phyloP scores from a whole-genome alignment of 2,329 filamentous ascomycete species.

The Elsinoe australis region DNA sequence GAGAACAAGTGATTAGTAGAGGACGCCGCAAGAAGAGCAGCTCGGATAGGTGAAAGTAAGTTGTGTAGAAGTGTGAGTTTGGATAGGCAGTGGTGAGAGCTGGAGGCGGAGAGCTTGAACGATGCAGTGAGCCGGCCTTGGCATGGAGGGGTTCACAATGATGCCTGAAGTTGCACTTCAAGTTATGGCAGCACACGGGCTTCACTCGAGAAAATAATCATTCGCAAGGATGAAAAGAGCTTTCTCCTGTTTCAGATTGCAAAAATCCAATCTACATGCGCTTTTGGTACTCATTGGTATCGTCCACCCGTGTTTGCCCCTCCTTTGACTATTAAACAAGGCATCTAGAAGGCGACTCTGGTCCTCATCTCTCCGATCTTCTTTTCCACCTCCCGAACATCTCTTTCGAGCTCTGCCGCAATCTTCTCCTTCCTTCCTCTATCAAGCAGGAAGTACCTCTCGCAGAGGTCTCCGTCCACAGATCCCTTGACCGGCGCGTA shows the following conservation, averaged over 20 bases:
- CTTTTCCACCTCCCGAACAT: slow-evolving; percentile 85
- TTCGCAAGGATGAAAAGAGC: too few species aligned
- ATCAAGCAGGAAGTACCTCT: slow-evolving; percentile 75
- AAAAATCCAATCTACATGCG: background rate
- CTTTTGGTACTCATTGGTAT: slow-evolving; percentile 5
- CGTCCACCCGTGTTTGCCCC: too few species aligned
- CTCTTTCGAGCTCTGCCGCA: slow-evolving; percentile 83
- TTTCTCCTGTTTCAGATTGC: too few species aligned
- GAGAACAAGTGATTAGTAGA: background rate
- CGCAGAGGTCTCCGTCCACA: slow-evolving; percentile 94
- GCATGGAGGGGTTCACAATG: slow-evolving; percentile 9
- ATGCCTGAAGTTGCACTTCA: slow-evolving; percentile 1
- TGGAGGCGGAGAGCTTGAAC: background rate
- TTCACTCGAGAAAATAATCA: too few species aligned
- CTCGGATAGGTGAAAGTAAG: too few species aligned
- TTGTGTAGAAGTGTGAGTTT: too few species aligned
- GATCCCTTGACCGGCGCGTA: slow-evolving; percentile 94
- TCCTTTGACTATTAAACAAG: too few species aligned
- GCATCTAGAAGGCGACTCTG: slow-evolving; percentile 33
- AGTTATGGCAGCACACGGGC: background rate
- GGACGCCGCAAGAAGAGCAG: too few species aligned
- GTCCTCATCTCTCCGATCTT: slow-evolving; percentile 57
- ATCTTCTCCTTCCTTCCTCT: slow-evolving; percentile 93
- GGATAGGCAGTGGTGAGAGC: background rate
- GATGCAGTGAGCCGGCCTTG: background rate